phyloP scores from a whole-genome alignment of 192 early-diverging fungal genomes.

The Kappamyces sp. region DNA sequence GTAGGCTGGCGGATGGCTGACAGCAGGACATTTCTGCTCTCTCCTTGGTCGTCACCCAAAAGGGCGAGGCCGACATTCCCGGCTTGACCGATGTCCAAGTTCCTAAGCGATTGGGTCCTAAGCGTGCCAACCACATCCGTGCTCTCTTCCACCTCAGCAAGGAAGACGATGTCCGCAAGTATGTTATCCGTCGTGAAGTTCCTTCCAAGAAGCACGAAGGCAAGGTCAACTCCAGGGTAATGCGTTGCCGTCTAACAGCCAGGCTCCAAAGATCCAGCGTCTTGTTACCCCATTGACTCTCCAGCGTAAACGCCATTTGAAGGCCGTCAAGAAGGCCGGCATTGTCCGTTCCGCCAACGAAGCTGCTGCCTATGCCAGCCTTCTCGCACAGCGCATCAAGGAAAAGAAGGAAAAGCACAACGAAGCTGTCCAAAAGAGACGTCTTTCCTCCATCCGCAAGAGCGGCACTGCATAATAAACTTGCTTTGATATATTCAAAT shows the following conservation, averaged over 20 bases:
- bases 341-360: conserved; percentile 75
- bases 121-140: conserved; percentile 97
- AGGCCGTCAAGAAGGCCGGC: conserved; percentile 81
- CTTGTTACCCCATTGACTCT: conserved; percentile 94
- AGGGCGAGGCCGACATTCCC: conserved; percentile 92
- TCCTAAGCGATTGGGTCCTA: conserved; percentile 98
- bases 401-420: conserved; percentile 84
- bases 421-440: conserved; percentile 64
- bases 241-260: too few relatives aligned
- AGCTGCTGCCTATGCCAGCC: conserved; percentile 63
- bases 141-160: conserved; percentile 98
- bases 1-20: conserved; percentile 42
- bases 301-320: conserved; percentile 88
- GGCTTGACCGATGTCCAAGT: conserved; percentile 87
- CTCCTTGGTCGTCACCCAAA: conserved; percentile 92
- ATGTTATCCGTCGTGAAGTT: conserved; percentile 97
- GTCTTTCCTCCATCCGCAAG: conserved; percentile 63
- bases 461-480: conserved; percentile 18
- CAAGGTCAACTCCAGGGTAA: conserved; percentile 75
- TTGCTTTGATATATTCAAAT: background rate
- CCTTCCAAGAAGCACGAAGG: conserved; percentile 71
- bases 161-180: conserved; percentile 99
- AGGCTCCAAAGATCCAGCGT: conserved; percentile 98
- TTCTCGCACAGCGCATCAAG: conserved; percentile 88
- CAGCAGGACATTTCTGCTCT: conserved; percentile 67